Percentiles rank a stretch among this genome's conserved stretches.
Evolutionary conservation across 1,284 basidiomycete genomes (phyloP).

Genomic region (Mycocalia duriaeana): DNA sequence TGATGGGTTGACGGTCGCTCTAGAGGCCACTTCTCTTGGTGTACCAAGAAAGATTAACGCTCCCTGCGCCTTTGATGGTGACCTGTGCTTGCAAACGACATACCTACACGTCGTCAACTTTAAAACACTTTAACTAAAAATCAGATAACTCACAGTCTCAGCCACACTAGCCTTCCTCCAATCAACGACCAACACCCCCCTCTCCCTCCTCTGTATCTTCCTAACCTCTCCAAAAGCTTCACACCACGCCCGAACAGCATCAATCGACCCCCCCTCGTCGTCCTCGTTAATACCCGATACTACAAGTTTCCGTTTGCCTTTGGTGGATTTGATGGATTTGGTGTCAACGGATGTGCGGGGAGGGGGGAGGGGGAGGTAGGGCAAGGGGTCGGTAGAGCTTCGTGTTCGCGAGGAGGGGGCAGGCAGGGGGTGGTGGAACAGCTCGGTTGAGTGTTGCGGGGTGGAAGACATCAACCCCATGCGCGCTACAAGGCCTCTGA

Average conservation of each 20-base stretch:
- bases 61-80: constrained; percentile 30
- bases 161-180: constrained; percentile 28
- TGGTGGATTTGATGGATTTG: too few relatives aligned
- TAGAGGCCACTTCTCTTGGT: constrained; percentile 18
- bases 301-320: constrained; percentile 25
- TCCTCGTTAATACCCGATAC: constrained; percentile 29
- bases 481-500: constrained; percentile 6
- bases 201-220: constrained; percentile 19
- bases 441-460: constrained; percentile 6
- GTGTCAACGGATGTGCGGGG: too few relatives aligned
- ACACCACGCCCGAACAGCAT: constrained; percentile 29
- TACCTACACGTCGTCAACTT: constrained; percentile 23
- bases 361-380: neutral
- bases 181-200: constrained; percentile 26
- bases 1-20: constrained; percentile 5
- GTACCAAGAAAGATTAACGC: constrained; percentile 28
- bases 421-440: neutral
- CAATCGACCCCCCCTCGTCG: constrained; percentile 20
- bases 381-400: neutral
- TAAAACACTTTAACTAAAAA: neutral
- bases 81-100: constrained; percentile 31
- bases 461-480: constrained; percentile 6
- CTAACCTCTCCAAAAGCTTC: constrained; percentile 27
- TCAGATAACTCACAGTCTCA: constrained; percentile 22
- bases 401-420: neutral